phyloP scores from a whole-genome alignment of 495 filamentous ascomycete species.

The Pyronema domesticum region DNA sequence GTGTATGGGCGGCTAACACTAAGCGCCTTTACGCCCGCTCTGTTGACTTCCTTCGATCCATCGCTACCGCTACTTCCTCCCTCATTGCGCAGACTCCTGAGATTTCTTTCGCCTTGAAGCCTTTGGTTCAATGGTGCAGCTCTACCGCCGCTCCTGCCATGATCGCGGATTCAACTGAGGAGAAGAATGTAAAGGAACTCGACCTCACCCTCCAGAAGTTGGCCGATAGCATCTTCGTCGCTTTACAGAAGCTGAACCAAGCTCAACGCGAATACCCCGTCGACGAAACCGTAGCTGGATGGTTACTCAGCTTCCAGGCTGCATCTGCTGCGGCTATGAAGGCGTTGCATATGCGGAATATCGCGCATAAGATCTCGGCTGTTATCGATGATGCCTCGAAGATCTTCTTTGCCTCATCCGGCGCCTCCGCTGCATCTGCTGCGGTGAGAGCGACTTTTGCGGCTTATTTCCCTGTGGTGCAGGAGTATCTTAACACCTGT shows the following conservation, averaged over 20 bases:
- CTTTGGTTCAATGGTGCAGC: slow-evolving; percentile 14
- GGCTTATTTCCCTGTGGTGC: slow-evolving; percentile 51
- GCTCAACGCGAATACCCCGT: slow-evolving; percentile 28
- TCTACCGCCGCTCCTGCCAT: neutral
- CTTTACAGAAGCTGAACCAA: slow-evolving; percentile 51
- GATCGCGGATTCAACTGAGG: neutral
- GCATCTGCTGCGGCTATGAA: slow-evolving; percentile 38
- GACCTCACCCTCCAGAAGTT: slow-evolving; percentile 39
- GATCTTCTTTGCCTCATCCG: too few species aligned
- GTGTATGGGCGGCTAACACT: slow-evolving; percentile 12
- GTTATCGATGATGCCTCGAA: too few species aligned
- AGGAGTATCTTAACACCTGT: slow-evolving; percentile 50
- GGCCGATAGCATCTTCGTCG: slow-evolving; percentile 51
- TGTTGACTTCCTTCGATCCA: neutral
- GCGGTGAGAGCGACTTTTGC: slow-evolving; percentile 44
- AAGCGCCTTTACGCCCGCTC: slow-evolving; percentile 1
- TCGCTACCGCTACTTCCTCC: neutral
- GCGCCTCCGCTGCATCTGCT: slow-evolving; percentile 25
- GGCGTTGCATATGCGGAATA: slow-evolving; percentile 37
- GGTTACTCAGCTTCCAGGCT: slow-evolving; percentile 43
- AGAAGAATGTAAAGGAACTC: slow-evolving; percentile 23
- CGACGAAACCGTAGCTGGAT: slow-evolving; percentile 41
- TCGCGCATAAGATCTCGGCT: slow-evolving; percentile 38
- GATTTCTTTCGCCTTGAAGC: slow-evolving; percentile 16
- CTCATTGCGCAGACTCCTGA: slow-evolving; percentile 9